These are phyloP conservation scores for Septoria linicola DNA, from an alignment of 2,329 filamentous ascomycete species.

Conservation along the genomic window DNA sequence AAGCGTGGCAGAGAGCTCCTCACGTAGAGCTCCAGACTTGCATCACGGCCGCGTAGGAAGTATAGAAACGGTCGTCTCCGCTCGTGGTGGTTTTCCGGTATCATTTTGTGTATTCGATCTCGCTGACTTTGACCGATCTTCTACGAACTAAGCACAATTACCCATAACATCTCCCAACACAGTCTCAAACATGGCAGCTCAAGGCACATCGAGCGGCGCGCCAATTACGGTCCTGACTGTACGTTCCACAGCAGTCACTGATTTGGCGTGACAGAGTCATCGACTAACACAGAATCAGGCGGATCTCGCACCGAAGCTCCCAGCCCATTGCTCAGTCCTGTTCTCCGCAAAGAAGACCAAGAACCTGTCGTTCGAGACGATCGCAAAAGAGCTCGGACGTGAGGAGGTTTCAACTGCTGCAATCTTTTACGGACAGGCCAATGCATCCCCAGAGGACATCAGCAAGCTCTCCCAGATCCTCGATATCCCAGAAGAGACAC, in stretches of 20 bases:
- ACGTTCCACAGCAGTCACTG: not conserved
- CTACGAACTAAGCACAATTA: not conserved
- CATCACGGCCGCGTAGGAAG: constrained; percentile 12
- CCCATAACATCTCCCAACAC: not conserved
- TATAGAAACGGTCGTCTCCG: constrained; percentile 4
- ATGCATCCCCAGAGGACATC: constrained; percentile 68
- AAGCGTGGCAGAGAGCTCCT: constrained; percentile 11
- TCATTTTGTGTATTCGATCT: too few species aligned
- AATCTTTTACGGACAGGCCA: constrained; percentile 85
- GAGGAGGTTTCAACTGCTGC: constrained; percentile 83
- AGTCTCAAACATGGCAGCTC: constrained; percentile 17
- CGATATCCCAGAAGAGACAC: constrained; percentile 55
- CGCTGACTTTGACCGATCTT: not conserved
- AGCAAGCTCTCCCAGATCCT: constrained; percentile 66
- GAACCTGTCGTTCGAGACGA: constrained; percentile 74
- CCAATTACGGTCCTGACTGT: constrained; percentile 29
- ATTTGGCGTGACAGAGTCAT: not conserved
- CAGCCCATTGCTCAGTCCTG: constrained; percentile 67
- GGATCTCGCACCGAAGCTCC: constrained; percentile 67
- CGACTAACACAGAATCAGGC: constrained; percentile 46
- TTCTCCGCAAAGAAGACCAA: constrained; percentile 78
- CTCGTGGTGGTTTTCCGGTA: not conserved
- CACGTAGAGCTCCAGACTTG: constrained; percentile 14
- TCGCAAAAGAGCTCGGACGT: constrained; percentile 70
- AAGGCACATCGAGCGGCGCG: constrained; percentile 26